These are phyloP conservation scores for Orbilia ellipsospora DNA, from an alignment of 2,329 filamentous ascomycete species.

Conservation along the genomic window DNA sequence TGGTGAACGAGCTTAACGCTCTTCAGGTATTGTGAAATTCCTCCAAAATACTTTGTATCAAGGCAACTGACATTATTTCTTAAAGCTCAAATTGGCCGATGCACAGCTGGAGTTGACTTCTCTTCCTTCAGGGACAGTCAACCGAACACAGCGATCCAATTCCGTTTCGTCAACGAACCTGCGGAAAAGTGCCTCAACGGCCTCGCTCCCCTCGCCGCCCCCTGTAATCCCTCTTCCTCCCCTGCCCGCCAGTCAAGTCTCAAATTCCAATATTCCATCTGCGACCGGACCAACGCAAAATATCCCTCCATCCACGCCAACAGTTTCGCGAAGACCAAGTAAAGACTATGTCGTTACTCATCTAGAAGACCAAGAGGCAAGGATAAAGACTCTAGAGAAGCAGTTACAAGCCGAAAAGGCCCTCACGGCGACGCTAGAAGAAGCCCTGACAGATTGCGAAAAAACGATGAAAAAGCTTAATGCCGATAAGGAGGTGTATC, in stretches of 20 bases:
- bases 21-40: slow-evolving; percentile 72
- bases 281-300: slow-evolving; percentile 61
- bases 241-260: slow-evolving; percentile 68
- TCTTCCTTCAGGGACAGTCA: slow-evolving; percentile 59
- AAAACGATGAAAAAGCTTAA: slow-evolving; percentile 68
- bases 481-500: slow-evolving; percentile 88
- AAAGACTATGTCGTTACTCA: slow-evolving; percentile 85
- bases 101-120: slow-evolving; percentile 64
- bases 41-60: not conserved
- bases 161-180: slow-evolving; percentile 72
- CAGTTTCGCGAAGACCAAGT: slow-evolving; percentile 77
- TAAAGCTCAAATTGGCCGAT: slow-evolving; percentile 73
- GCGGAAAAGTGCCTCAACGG: slow-evolving; percentile 84
- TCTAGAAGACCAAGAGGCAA: slow-evolving; percentile 92
- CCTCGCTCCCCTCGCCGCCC: slow-evolving; percentile 89
- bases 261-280: slow-evolving; percentile 60
- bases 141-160: slow-evolving; percentile 68
- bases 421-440: slow-evolving; percentile 92
- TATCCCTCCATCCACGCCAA: slow-evolving; percentile 69
- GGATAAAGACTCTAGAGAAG: slow-evolving; percentile 95
- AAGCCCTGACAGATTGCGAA: slow-evolving; percentile 93
- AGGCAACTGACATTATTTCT: slow-evolving; percentile 52
- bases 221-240: slow-evolving; percentile 96
- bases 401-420: slow-evolving; percentile 96
- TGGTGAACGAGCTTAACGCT: slow-evolving; percentile 76